phyloP scores from a whole-genome alignment of 1,284 basidiomycete species.

The Tetrapyrgos nigripes region DNA sequence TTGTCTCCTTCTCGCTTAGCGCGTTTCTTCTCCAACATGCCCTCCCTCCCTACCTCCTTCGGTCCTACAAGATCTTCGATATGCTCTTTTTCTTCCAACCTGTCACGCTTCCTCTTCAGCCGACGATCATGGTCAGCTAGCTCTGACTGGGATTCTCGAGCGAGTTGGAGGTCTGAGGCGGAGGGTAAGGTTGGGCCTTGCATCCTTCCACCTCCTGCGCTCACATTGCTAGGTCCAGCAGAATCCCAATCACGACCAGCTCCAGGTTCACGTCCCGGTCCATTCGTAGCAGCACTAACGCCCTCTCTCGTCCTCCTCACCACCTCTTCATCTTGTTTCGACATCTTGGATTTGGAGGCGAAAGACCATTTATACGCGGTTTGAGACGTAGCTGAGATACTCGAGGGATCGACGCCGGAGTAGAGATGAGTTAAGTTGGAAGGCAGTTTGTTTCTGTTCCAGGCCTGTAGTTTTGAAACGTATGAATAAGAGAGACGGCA shows the following conservation, averaged over 20 bases:
- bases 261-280: constrained; percentile 22
- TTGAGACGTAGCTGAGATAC: constrained; percentile 58
- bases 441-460: constrained; percentile 77
- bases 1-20: constrained; percentile 67
- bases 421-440: constrained; percentile 60
- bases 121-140: constrained; percentile 53
- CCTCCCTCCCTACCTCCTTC: constrained; percentile 73
- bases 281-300: constrained; percentile 65
- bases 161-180: constrained; percentile 65
- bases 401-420: constrained; percentile 56
- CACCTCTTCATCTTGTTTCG: constrained; percentile 59
- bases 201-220: constrained; percentile 43
- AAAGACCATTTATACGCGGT: constrained; percentile 69
- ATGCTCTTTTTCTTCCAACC: constrained; percentile 67
- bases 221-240: neutral
- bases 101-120: constrained; percentile 67
- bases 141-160: constrained; percentile 64
- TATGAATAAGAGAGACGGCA: neutral
- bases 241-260: neutral
- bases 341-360: constrained; percentile 60
- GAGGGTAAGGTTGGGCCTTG: constrained; percentile 73
- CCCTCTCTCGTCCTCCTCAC: constrained; percentile 63
- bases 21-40: constrained; percentile 78
- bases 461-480: constrained; percentile 53
- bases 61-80: constrained; percentile 79